Percentiles rank a stretch among this genome's conserved stretches.
phyloP scores from a whole-genome alignment of 179 eudicot species.

The Beta lomatogona region DNA sequence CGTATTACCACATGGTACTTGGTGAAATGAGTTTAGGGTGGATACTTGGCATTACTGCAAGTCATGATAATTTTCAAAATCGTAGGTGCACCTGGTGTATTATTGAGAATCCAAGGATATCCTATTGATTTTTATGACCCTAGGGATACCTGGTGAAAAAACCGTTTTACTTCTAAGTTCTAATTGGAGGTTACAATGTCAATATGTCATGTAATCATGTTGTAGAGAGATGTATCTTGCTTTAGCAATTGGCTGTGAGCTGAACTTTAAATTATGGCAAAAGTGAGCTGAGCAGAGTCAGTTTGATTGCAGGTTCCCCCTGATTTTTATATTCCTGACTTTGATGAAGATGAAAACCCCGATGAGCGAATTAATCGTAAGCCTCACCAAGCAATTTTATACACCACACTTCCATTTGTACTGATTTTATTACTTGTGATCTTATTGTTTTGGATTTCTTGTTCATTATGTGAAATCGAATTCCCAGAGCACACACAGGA shows the following conservation, averaged over 20 bases:
- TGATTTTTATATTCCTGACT: constrained; percentile 93
- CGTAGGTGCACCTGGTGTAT: too few relatives aligned
- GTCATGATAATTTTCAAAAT: too few relatives aligned
- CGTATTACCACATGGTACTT: too few relatives aligned
- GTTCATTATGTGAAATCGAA: neutral
- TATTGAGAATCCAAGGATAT: too few relatives aligned
- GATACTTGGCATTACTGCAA: too few relatives aligned
- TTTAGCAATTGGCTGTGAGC: neutral
- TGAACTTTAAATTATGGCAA: neutral
- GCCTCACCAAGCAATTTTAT: constrained; percentile 23
- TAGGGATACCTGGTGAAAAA: too few relatives aligned
- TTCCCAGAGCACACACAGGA: constrained; percentile 74
- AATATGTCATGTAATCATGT: neutral
- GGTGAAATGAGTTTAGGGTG: too few relatives aligned
- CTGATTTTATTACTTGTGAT: neutral
- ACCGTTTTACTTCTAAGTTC: too few relatives aligned
- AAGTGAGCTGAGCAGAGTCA: constrained; percentile 1
- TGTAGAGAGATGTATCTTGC: neutral
- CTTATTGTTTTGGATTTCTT: neutral
- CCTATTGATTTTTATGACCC: too few relatives aligned
- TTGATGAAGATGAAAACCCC: constrained; percentile 90
- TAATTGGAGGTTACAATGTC: neutral
- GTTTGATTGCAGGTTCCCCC: constrained; percentile 84
- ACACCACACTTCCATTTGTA: neutral
- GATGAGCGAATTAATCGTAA: constrained; percentile 87